These are phyloP conservation scores for Thermothielavioides terrestris DNA, from an alignment of 495 filamentous ascomycete species.

Conservation along the genomic window DNA sequence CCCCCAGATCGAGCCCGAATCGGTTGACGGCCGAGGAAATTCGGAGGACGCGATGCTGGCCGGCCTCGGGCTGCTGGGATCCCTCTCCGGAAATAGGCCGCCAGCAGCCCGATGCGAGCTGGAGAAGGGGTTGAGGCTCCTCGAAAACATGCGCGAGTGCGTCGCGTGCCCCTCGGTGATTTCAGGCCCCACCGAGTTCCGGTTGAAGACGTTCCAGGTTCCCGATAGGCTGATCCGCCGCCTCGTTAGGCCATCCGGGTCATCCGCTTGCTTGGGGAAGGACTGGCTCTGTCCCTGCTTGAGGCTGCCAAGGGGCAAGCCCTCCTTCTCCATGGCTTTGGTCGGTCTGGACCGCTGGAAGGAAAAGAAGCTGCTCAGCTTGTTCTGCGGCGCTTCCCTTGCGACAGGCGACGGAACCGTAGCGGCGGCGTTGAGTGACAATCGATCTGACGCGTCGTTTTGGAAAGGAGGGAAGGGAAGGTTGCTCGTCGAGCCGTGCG, in stretches of 20 bases:
- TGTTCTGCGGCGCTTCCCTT: conserved; percentile 22
- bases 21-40: conserved; percentile 71
- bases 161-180: conserved; percentile 26
- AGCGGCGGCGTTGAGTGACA: conserved; percentile 23
- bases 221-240: conserved; percentile 45
- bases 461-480: conserved; percentile 41
- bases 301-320: conserved; percentile 61
- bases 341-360: conserved; percentile 59
- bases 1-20: conserved; percentile 52
- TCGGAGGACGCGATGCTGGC: conserved; percentile 74
- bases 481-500: conserved; percentile 51
- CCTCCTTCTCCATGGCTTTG: conserved; percentile 61
- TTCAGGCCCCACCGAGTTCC: conserved; percentile 41
- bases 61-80: conserved; percentile 63
- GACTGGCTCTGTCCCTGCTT: conserved; percentile 75
- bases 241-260: conserved; percentile 33
- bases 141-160: conserved; percentile 29
- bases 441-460: conserved; percentile 31
- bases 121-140: conserved; percentile 56
- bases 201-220: conserved; percentile 49
- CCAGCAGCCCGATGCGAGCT: conserved; percentile 57
- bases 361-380: conserved; percentile 44
- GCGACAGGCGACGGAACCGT: conserved; percentile 13
- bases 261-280: conserved; percentile 53
- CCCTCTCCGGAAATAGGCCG: conserved; percentile 57